Conservation (phyloP, 2,329 filamentous ascomycete species). For the Didymella keratinophila region DNA sequence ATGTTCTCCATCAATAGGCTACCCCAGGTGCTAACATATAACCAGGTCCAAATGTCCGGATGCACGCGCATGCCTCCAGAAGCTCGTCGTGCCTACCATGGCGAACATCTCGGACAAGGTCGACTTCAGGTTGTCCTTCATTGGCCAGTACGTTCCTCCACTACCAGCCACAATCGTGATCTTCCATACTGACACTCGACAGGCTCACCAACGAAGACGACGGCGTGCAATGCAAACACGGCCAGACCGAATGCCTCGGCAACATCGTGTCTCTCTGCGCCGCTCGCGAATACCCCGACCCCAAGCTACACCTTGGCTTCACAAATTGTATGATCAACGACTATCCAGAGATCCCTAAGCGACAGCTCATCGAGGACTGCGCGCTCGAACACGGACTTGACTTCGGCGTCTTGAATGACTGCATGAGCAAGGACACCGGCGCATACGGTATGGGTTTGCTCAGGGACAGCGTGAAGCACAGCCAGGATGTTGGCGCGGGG, state of each 20-base stretch:
- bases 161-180: too few species aligned
- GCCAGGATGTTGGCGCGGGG: conserved; percentile 56
- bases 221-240: conserved; percentile 88
- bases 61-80: conserved; percentile 79
- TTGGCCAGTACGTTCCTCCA: conserved; percentile 71
- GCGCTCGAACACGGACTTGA: conserved; percentile 90
- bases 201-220: conserved; percentile 75
- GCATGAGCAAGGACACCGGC: conserved; percentile 78
- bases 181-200: not conserved
- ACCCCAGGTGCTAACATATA: not conserved
- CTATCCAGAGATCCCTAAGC: conserved; percentile 79
- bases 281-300: conserved; percentile 79
- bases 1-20: too few species aligned
- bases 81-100: conserved; percentile 88
- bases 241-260: conserved; percentile 87
- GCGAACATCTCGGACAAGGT: conserved; percentile 81
- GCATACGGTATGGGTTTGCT: conserved; percentile 73
- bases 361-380: conserved; percentile 82
- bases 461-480: conserved; percentile 71
- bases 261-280: conserved; percentile 96
- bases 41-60: conserved; percentile 81
- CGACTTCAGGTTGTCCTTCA: conserved; percentile 89
- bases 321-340: conserved; percentile 85
- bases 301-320: conserved; percentile 90
- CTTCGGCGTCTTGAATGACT: conserved; percentile 81